Base-by-base conservation (phyloP, 257 asterid species). In the Thymus mandschuricus region DNA sequence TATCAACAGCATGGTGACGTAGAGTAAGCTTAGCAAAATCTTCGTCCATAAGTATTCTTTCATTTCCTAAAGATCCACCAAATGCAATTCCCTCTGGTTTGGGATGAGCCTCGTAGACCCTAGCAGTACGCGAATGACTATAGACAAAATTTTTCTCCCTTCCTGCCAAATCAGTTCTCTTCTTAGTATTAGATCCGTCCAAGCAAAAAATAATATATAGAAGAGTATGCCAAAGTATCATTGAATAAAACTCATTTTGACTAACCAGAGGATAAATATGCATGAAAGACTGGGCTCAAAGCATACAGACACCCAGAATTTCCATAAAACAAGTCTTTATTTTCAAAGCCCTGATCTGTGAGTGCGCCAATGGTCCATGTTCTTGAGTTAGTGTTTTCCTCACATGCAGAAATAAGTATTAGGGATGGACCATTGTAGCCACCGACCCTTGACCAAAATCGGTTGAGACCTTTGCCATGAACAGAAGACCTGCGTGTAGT, bases 61-160 rank as follows among this genome's bases (percentile, higher is more conserved):
- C 95, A 40, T 89, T 92, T 58, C 96, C 96, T 15, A 68, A 31
- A 44, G 91, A 84, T 69, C 99, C 99, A 66, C 99, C 99, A 63
- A 92, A 92, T 70, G 94, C 98, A 70, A 92, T 64, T 69, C 99
- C 99, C 11, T 70, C 96, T 6, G 96, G 96, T 88, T 88, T 92
- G 29, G 99, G 99, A 80, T 83, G 78, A 82, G 97, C 70, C 27
- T 95, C 96, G 35, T 95, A 92, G 55, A 63, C 31, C 78, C 77
- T 81, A 68, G 78, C 93, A 15, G 90, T 60, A 77, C 87, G 99
- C 85, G 88, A 79, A 81, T 92, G 99, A 84, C 97, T 86, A 73
- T 95, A 95, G 27, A 89, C 93, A 56, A 77, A 83, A 78, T 86
- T 95, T 72, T 85, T 92, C 89, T 92, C 99, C 80, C 72, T 92